These are phyloP conservation scores for Trichomonas tenax DNA, from an alignment of 208 protist species.

Conservation along the genomic window DNA sequence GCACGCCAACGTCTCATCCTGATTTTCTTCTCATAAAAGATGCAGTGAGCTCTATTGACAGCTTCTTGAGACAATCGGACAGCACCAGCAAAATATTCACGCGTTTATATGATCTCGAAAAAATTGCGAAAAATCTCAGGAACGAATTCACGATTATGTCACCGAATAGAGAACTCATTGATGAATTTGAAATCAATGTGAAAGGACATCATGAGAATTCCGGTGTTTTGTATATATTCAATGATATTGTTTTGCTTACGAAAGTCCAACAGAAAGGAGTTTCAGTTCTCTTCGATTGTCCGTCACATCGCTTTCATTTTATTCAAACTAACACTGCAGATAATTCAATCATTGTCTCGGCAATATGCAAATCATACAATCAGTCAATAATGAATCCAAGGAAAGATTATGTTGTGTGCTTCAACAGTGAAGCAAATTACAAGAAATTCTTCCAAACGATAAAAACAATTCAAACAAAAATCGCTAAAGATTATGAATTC, in stretches of 20 bases:
- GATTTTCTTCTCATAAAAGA: neutral
- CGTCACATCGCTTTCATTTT: neutral
- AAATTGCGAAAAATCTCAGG: neutral
- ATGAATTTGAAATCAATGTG: neutral
- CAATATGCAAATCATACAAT: neutral
- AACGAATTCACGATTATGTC: neutral
- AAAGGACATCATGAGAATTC: neutral
- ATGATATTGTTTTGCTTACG: neutral
- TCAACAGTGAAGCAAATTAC: neutral
- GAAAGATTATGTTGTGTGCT: neutral
- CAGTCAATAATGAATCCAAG: neutral
- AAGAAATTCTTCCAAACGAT: neutral
- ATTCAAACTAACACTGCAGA: neutral
- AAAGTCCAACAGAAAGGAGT: neutral
- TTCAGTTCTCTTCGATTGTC: no score
- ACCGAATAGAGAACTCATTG: neutral
- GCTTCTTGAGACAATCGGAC: neutral
- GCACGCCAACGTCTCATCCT: neutral
- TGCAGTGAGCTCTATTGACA: neutral
- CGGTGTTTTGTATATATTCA: neutral
- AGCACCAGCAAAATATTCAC: neutral
- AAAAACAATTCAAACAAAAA: no score
- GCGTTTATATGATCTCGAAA: neutral
- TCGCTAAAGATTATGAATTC: no score
- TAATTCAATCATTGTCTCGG: neutral